Evolutionary conservation across 1,284 basidiomycete genomes (phyloP), one percentile per base, ranked within the genome.

Genomic region (Tilletia horrida): DNA sequence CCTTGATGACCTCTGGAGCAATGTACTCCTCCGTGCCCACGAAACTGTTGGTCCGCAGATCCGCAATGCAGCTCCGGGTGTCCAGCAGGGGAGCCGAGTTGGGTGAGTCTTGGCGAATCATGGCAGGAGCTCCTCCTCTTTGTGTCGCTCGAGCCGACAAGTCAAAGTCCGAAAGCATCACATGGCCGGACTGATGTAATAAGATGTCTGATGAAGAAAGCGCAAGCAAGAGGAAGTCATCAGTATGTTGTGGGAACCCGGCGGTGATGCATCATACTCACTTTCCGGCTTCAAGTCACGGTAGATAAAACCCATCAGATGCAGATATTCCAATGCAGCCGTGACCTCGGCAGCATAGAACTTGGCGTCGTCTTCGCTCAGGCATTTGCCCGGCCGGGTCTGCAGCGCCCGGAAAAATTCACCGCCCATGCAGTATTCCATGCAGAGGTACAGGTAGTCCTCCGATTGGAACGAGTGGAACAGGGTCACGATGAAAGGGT

Each of bases 11-110:
- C 85, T 97, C 95, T 70, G 95, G 95, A 50, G 95, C 94, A 81
- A 97, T 97, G 86, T 98, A 97, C 84, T 97, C 94, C 86, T 97
- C 95, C 43, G 95, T 98, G 45, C 95, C 95, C 72, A 98, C 95
- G 83, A 97, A 97, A 63, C 94, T 97, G 84, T 98, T 97, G 43
- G 96, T 97, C 79, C 96, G 87, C 84, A 98, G 94, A 84, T 97
- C 92, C 57, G 91, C 93, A 67, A 95, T 97, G 84, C 96, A 98
- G 62, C 91, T 91, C 84, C 93, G 90, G 8, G 96, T 99, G 84
- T 99, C 95, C 75, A 99, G 90, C 76, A 96, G 85, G 50, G 92
- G 93, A 62, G 90, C 92, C 81, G 94, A 93, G 83, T 94, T 94
- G 48, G 89, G 88, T 73, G 91, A 91, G 67, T 90, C 86, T 81